Conservation (phyloP, 2,329 filamentous ascomycete species). For the Stagonosporopsis tanaceti region DNA sequence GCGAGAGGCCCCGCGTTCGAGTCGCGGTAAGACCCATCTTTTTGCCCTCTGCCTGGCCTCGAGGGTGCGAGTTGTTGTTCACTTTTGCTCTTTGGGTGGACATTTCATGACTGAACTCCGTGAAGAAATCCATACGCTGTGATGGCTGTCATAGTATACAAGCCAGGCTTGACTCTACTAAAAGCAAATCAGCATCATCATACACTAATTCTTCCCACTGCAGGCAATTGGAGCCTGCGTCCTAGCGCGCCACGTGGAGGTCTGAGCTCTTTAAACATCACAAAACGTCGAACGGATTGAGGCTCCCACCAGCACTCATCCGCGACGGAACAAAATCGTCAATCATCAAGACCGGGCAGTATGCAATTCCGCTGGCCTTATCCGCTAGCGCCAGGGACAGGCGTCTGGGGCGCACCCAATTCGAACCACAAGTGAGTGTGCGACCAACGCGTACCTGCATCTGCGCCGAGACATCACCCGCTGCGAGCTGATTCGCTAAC, state of each 20-base stretch:
- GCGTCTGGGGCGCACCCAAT: constrained; percentile 38
- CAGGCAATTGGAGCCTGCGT: neutral
- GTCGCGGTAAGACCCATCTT: constrained; percentile 36
- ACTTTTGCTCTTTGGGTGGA: too few relatives aligned
- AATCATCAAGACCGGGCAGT: neutral
- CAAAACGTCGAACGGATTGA: constrained; percentile 8
- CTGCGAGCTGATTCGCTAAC: constrained; percentile 22
- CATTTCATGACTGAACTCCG: too few relatives aligned
- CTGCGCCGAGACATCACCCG: constrained; percentile 6
- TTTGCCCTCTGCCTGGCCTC: neutral
- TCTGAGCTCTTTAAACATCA: constrained; percentile 14
- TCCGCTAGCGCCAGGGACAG: constrained; percentile 25
- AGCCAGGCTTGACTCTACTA: too few relatives aligned
- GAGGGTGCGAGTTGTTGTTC: neutral
- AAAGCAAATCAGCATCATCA: too few relatives aligned
- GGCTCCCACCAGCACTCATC: neutral
- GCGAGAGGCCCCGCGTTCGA: constrained; percentile 42
- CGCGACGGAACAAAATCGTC: constrained; percentile 1
- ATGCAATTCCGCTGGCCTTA: constrained; percentile 43
- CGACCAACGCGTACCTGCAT: constrained; percentile 16
- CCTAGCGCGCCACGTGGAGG: constrained; percentile 27
- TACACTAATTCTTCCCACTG: neutral
- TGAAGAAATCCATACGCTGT: neutral
- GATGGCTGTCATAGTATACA: too few relatives aligned
- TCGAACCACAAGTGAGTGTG: constrained; percentile 47